Conservation (phyloP, 208 protist species). For the Wallacemonas sp. region DNA sequence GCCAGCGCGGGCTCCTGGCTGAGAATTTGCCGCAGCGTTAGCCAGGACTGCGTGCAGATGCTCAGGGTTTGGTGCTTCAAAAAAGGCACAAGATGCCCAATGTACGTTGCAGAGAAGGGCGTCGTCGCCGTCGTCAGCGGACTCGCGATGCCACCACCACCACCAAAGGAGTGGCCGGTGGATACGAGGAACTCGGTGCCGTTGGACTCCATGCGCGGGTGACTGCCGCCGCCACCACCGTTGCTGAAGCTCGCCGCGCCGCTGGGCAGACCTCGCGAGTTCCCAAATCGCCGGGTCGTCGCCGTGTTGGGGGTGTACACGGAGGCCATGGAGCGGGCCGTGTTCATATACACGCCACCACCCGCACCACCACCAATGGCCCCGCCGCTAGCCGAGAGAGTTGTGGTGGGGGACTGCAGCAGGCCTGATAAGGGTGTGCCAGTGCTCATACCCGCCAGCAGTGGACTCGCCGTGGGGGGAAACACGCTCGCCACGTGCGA, state of each 20-base stretch:
- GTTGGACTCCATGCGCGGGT: too few species aligned
- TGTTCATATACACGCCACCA: too few species aligned
- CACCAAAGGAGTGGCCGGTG: too few species aligned
- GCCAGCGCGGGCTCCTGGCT: slow-evolving; percentile 32
- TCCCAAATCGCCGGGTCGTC: too few species aligned
- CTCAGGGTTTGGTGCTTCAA: slow-evolving; percentile 33
- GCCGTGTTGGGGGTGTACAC: not conserved
- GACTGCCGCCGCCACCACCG: not conserved
- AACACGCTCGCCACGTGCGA: not conserved
- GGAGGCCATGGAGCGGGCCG: not conserved
- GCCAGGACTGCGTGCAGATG: slow-evolving; percentile 56
- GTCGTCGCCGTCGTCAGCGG: not conserved
- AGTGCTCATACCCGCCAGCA: not conserved
- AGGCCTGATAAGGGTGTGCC: not conserved
- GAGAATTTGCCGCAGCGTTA: slow-evolving; percentile 37
- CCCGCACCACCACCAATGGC: too few species aligned
- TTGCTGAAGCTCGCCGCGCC: not conserved
- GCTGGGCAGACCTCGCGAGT: not conserved
- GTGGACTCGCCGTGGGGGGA: not conserved
- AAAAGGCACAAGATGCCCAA: slow-evolving; percentile 24
- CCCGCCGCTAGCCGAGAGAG: not conserved
- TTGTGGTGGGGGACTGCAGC: not conserved
- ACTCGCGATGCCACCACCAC: not conserved
- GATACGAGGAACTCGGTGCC: too few species aligned
- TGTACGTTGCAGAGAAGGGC: not conserved